These are phyloP conservation scores for Penicillium soppii DNA, from an alignment of 495 filamentous ascomycete species.

Conservation along the genomic window DNA sequence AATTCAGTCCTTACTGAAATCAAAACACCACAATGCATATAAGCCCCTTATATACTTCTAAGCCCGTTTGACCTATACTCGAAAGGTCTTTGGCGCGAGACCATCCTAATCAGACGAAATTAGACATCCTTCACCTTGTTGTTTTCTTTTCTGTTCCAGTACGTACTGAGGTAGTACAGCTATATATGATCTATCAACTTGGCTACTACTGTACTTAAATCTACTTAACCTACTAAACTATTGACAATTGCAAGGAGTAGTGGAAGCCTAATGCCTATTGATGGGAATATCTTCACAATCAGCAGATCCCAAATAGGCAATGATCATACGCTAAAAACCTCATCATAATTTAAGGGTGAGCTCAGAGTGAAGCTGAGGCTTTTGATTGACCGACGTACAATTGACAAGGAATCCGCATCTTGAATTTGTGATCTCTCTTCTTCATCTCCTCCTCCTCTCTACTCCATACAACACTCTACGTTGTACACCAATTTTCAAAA, in stretches of 20 bases:
- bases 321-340: slow-evolving; percentile 34
- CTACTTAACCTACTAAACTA: slow-evolving; percentile 1
- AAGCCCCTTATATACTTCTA: not conserved
- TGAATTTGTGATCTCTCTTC: slow-evolving; percentile 4
- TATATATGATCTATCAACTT: not conserved
- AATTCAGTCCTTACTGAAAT: not conserved
- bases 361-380: too few species aligned
- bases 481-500: too few species aligned
- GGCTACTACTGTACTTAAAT: not conserved
- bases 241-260: not conserved
- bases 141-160: too few species aligned
- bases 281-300: slow-evolving; percentile 9
- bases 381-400: too few species aligned
- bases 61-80: not conserved
- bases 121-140: not conserved
- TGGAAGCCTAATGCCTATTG: not conserved
- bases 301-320: slow-evolving; percentile 19
- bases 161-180: not conserved
- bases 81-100: not conserved
- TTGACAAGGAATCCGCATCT: too few species aligned
- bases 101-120: not conserved
- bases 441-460: slow-evolving; percentile 4
- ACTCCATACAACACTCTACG: not conserved
- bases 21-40: too few species aligned
- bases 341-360: too few species aligned